Conservation (phyloP, 441 rosid genomes). For the Bruguiera hainesii region DNA sequence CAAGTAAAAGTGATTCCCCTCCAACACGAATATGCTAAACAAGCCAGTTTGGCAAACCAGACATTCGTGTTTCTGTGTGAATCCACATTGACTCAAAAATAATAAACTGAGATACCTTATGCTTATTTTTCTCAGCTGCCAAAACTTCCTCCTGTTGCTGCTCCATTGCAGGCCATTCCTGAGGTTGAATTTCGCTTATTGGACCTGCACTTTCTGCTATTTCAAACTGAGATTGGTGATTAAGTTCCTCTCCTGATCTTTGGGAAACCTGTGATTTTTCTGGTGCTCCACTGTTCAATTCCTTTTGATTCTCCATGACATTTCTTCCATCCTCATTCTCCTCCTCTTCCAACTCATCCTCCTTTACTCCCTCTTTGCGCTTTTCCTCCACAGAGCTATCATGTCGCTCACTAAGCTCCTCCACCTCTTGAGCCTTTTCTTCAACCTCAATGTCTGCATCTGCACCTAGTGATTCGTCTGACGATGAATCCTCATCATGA, state of each 20-base stretch:
- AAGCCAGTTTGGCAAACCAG: neutral
- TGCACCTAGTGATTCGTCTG: slow-evolving; percentile 60
- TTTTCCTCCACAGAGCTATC: slow-evolving; percentile 35
- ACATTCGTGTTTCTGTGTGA: neutral
- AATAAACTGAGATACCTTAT: slow-evolving; percentile 40
- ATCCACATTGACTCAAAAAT: neutral
- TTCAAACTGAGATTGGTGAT: slow-evolving; percentile 40
- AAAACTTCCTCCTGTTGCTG: slow-evolving; percentile 47
- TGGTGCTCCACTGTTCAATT: slow-evolving; percentile 33
- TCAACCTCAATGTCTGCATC: slow-evolving; percentile 61
- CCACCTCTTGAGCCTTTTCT: slow-evolving; percentile 43
- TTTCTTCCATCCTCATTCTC: slow-evolving; percentile 48
- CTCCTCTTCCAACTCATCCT: slow-evolving; percentile 35
- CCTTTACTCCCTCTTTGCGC: slow-evolving; percentile 41
- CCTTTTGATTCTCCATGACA: slow-evolving; percentile 34
- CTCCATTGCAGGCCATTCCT: slow-evolving; percentile 28
- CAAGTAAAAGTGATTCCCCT: neutral
- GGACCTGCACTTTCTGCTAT: slow-evolving; percentile 31
- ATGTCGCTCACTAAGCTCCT: slow-evolving; percentile 43
- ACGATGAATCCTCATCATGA: slow-evolving; percentile 58
- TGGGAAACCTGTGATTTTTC: slow-evolving; percentile 38
- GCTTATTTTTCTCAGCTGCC: slow-evolving; percentile 37
- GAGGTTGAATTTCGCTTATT: slow-evolving; percentile 29
- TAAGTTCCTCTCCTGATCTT: slow-evolving; percentile 37
- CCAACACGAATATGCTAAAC: neutral